phyloP scores from a whole-genome alignment of 169 alveolate genomes.

The Eimeria mitis region DNA sequence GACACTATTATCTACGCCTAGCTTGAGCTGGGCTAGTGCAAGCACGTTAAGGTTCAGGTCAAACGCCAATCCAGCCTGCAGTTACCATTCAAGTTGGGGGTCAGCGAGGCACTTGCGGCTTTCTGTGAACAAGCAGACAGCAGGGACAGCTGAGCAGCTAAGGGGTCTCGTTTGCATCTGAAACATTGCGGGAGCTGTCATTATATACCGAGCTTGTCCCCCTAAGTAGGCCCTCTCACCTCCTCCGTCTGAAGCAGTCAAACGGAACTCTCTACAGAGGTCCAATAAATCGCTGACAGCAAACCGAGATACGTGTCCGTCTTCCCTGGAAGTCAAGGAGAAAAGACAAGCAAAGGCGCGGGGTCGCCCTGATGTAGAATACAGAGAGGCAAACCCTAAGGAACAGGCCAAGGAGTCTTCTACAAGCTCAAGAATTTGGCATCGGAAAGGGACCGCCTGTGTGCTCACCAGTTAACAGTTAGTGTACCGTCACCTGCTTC shows the following conservation, averaged over 20 bases:
- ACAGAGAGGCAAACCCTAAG: not conserved
- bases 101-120: conserved; percentile 24
- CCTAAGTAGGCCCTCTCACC: conserved; percentile 3
- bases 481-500: conserved; percentile 23
- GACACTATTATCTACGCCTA: not conserved
- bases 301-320: conserved; percentile 13
- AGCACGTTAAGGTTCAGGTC: not conserved
- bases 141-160: not conserved
- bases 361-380: not conserved
- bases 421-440: not conserved
- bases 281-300: conserved; percentile 44
- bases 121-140: not conserved
- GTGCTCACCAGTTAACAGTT: conserved; percentile 27
- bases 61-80: not conserved
- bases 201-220: not conserved
- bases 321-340: conserved; percentile 9
- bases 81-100: conserved; percentile 61
- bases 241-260: not conserved
- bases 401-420: not conserved
- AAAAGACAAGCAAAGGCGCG: not conserved
- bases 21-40: not conserved
- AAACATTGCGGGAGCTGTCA: not conserved
- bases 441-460: not conserved
- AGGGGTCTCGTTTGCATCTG: not conserved
- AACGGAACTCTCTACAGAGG: conserved; percentile 57